These are phyloP conservation scores for Saraca asoca DNA, from an alignment of 331 rosid species.

Conservation along the genomic window DNA sequence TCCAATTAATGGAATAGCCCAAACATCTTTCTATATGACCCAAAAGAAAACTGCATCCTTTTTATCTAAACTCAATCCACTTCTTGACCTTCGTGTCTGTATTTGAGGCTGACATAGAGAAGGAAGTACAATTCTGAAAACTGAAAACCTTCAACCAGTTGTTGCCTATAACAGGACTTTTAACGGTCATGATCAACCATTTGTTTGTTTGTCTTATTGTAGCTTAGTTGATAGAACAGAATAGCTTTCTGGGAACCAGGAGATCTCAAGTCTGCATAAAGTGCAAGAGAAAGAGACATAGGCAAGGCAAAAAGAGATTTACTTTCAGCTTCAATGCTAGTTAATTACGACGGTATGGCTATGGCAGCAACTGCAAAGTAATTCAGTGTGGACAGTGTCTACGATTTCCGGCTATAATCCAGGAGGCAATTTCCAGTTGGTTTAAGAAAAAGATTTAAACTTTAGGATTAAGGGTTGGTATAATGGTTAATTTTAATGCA, in stretches of 20 bases:
- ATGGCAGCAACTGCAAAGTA: background rate
- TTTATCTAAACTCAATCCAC: constrained; percentile 21
- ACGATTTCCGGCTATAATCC: background rate
- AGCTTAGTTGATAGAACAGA: constrained; percentile 36
- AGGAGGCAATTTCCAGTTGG: too few relatives aligned
- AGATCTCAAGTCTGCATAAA: constrained; percentile 29
- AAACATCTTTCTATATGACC: constrained; percentile 19
- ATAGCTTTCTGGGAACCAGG: constrained; percentile 55
- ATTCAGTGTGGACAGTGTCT: background rate
- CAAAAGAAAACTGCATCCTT: background rate
- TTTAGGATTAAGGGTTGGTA: too few relatives aligned
- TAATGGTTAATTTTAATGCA: background rate
- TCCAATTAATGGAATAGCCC: constrained; percentile 23
- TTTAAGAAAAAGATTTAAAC: too few relatives aligned
- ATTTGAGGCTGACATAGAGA: constrained; percentile 44
- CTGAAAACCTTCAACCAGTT: constrained; percentile 33
- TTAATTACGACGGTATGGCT: too few relatives aligned
- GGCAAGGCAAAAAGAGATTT: constrained; percentile 32
- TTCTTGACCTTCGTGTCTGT: constrained; percentile 37
- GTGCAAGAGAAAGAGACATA: constrained; percentile 25
- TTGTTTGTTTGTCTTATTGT: constrained; percentile 47
- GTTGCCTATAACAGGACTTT: constrained; percentile 37
- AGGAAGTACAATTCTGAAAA: constrained; percentile 47
- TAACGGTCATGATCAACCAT: constrained; percentile 53
- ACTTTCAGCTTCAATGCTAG: constrained; percentile 24